Evolutionary conservation across 352 stramenopile genomes (phyloP).

Genomic region (Phytophthora pistaciae): DNA sequence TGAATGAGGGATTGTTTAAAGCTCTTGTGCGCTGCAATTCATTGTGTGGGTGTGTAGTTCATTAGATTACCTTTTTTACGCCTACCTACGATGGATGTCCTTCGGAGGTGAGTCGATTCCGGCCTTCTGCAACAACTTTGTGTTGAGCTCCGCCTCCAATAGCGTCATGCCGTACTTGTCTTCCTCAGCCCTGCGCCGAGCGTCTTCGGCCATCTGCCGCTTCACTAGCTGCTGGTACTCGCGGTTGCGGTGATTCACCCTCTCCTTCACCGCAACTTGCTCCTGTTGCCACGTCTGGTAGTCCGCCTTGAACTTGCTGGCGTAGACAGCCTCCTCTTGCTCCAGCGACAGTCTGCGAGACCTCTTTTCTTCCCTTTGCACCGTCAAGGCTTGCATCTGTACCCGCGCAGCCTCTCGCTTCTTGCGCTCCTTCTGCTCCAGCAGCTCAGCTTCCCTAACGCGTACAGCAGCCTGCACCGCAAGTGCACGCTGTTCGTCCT

Average conservation of each 20-base stretch:
- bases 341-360: conserved; percentile 34
- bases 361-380: conserved; percentile 57
- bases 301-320: conserved; percentile 53
- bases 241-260: conserved; percentile 45
- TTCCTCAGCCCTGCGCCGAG: conserved; percentile 43
- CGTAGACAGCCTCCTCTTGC: conserved; percentile 54
- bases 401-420: conserved; percentile 37
- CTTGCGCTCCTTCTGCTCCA: conserved; percentile 40
- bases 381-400: conserved; percentile 50
- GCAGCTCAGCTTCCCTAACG: conserved; percentile 46
- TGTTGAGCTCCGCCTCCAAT: conserved; percentile 67
- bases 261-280: conserved; percentile 38
- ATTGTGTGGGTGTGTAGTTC: not conserved
- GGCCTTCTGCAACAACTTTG: conserved; percentile 50
- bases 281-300: conserved; percentile 54
- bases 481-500: conserved; percentile 61
- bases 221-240: conserved; percentile 53
- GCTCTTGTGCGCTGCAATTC: not conserved
- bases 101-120: conserved; percentile 32
- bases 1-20: no score
- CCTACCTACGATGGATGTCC: conserved; percentile 31
- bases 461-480: conserved; percentile 52
- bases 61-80: not conserved
- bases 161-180: conserved; percentile 79
- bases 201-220: conserved; percentile 61